A percentile compares a stretch with the other conserved stretches of the same genome.
Conservation (phyloP, 169 alveolate genomes). For the Perkinsus marinus region DNA sequence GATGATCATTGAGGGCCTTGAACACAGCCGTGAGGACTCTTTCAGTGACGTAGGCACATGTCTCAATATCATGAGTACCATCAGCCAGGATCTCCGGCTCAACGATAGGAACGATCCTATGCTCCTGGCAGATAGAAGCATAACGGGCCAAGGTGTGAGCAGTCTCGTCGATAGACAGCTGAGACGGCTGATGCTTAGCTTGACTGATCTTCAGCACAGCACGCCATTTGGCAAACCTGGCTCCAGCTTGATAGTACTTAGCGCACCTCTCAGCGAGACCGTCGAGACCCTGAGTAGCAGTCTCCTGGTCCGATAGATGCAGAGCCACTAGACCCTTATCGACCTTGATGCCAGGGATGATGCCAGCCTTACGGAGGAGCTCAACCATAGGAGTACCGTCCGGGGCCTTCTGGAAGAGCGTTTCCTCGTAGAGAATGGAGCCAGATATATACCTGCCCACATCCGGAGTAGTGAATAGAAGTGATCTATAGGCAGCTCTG, state of each 20-base stretch:
- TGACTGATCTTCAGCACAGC: conserved; percentile 85
- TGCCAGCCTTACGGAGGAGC: conserved; percentile 68
- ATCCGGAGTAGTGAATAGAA: conserved; percentile 80
- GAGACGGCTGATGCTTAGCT: conserved; percentile 71
- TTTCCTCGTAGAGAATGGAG: conserved; percentile 95
- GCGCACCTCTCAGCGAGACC: conserved; percentile 87
- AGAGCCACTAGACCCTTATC: conserved; percentile 81
- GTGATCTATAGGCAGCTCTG: conserved; percentile 86
- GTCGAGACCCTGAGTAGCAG: conserved; percentile 78
- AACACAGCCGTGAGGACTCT: conserved; percentile 84
- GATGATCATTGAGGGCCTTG: conserved; percentile 81
- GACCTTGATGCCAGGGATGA: conserved; percentile 95
- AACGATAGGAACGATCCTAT: conserved; percentile 94
- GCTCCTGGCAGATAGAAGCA: conserved; percentile 93
- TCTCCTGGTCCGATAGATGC: conserved; percentile 78
- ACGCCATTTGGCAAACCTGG: conserved; percentile 99
- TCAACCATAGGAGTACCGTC: conserved; percentile 70
- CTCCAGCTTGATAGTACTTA: conserved; percentile 89
- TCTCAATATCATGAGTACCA: conserved; percentile 88
- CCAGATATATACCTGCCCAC: conserved; percentile 89
- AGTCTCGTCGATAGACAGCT: conserved; percentile 75
- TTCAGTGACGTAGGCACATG: conserved; percentile 74
- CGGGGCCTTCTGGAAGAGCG: conserved; percentile 83
- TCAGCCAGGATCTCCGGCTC: conserved; percentile 97
- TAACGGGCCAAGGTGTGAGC: conserved; percentile 97